Evolutionary conservation across 768 basidiomycete species (phyloP), one percentile per base, ranked within the genome.

Genomic region (Boletus vermiculosoides): DNA sequence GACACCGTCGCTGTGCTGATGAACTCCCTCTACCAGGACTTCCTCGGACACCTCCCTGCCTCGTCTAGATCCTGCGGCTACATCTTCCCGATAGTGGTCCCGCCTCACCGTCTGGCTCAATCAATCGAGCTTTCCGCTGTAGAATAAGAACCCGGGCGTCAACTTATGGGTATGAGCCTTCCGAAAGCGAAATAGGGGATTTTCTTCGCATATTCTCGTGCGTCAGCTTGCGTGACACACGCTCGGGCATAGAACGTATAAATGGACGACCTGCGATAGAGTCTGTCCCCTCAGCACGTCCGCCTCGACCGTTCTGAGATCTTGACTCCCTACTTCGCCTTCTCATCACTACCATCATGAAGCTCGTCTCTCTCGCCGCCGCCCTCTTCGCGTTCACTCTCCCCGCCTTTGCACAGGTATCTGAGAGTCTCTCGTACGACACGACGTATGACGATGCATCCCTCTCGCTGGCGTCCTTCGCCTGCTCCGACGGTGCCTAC

Each of bases 401-500:
- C 52, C 48, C 65, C 20, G 53, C 55, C 18, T 51, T 71, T 37
- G 58, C 64, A 25, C 57, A 61, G 44, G 42, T 47, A 9, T 39
- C 46, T 0, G 2, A 60, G 45, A 61, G 25, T 5, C 55, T 74
- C 39, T 10, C 70, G 48, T 75, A 70, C 45, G 72, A 76, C 61
- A 62, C 37, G 7, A 60, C 53, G 23, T 77, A 74, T 54, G 74
- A 72, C 57, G 51, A 71, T 3, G 7, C 64, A 22, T 37, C 51
- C 30, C 42, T 52, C 20, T 52, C 67, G 8, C 61, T 72, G 47
- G 0, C 50, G 7, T 22, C 25, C 1, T 55, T 74, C 39, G 66
- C 76, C 1, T 76, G 74, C 49, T 75, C 76, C 2, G 13, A 71
- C 40, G 76, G 74, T 15, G 1, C 30, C 16, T 55, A 75, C 44